These are phyloP conservation scores for Coemansia sp. DNA, from an alignment of 192 early-diverging fungal genomes.

Conservation along the genomic window DNA sequence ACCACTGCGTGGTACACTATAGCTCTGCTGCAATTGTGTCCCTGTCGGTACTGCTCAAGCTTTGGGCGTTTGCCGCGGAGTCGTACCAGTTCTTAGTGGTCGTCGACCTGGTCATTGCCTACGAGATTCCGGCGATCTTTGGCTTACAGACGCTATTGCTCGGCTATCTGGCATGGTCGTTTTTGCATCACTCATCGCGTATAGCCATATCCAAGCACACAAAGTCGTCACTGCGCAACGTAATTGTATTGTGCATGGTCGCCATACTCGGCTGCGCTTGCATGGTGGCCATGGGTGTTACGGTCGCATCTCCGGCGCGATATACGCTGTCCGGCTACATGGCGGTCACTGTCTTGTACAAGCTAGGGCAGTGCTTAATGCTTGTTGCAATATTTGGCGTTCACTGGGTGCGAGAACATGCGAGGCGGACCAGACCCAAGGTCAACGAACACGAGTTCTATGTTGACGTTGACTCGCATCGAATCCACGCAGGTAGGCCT, in stretches of 20 bases:
- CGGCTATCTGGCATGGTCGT: conserved; percentile 14
- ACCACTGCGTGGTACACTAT: conserved; percentile 3
- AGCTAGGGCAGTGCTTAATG: conserved; percentile 23
- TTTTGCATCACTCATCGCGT: conserved; percentile 18
- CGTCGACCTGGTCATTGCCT: conserved; percentile 5
- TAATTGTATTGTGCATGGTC: conserved; percentile 12
- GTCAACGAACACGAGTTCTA: conserved; percentile 25
- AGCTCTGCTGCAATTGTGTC: conserved; percentile 10
- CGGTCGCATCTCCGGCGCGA: conserved; percentile 3
- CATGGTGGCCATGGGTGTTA: conserved; percentile 5
- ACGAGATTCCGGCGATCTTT: conserved; percentile 20
- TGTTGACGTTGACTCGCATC: not conserved
- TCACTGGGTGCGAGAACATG: conserved; percentile 29
- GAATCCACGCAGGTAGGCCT: not conserved
- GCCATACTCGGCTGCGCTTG: conserved; percentile 24
- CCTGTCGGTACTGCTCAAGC: conserved; percentile 18
- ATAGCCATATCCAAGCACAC: conserved; percentile 38
- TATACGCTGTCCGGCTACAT: conserved; percentile 9
- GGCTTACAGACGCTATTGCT: conserved; percentile 17
- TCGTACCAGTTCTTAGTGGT: conserved; percentile 20
- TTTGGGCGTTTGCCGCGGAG: conserved; percentile 33
- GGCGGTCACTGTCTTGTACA: conserved; percentile 12
- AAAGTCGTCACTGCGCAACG: conserved; percentile 20
- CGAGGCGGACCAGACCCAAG: conserved; percentile 22
- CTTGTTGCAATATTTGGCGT: conserved; percentile 23